Evolutionary conservation across 1,284 basidiomycete genomes (phyloP).

Genomic region (Melampsora larici-populina): DNA sequence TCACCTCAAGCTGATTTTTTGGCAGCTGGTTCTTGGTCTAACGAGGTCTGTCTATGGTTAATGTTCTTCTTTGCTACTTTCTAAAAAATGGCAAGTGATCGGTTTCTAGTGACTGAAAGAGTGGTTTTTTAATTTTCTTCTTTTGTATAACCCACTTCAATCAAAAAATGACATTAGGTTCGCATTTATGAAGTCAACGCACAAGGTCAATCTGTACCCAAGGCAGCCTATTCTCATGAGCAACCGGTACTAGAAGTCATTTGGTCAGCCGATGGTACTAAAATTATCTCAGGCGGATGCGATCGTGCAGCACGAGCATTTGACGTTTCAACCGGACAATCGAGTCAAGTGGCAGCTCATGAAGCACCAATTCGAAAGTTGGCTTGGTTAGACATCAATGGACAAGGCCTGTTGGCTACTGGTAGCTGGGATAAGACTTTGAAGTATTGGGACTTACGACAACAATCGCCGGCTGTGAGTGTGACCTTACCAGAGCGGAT

Average conservation of each 20-base stretch:
- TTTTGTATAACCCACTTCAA: conserved; percentile 65
- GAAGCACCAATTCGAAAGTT: conserved; percentile 75
- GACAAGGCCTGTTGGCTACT: conserved; percentile 69
- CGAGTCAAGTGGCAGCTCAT: conserved; percentile 71
- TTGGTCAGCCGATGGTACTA: conserved; percentile 78
- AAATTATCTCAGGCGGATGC: conserved; percentile 77
- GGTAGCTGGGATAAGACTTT: conserved; percentile 89
- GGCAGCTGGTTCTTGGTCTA: conserved; percentile 55
- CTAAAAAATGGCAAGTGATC: conserved; percentile 52
- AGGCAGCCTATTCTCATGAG: conserved; percentile 78
- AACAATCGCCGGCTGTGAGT: conserved; percentile 68
- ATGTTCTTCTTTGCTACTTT: not conserved
- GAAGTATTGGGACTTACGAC: conserved; percentile 90
- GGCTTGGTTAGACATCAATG: conserved; percentile 68
- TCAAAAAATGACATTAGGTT: conserved; percentile 54
- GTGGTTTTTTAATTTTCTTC: conserved; percentile 64
- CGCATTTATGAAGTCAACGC: conserved; percentile 61
- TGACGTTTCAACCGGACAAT: conserved; percentile 67
- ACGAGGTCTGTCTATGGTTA: conserved; percentile 49
- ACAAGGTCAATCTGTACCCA: conserved; percentile 63
- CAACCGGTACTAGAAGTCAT: conserved; percentile 75
- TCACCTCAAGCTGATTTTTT: conserved; percentile 55
- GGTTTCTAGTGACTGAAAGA: conserved; percentile 71
- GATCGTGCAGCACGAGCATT: conserved; percentile 73
- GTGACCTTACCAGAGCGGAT: conserved; percentile 82